Conservation (phyloP, 805 yeast genomes). For the Nakazawaea wyomingensis region DNA sequence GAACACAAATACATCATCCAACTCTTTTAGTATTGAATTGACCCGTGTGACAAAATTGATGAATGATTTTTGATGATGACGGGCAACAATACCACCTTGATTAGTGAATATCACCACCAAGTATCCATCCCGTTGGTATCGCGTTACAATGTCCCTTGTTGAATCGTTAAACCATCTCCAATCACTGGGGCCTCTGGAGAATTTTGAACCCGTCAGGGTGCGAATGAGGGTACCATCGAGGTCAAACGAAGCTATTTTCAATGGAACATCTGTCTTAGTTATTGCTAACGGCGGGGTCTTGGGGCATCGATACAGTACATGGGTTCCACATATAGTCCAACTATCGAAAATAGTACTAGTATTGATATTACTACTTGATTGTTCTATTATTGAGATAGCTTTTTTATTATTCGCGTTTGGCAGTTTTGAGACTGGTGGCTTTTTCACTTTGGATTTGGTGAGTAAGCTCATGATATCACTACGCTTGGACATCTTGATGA, state of each 20-base stretch:
- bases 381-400: too few species aligned
- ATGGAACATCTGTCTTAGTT: neutral
- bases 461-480: neutral
- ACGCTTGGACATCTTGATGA: neutral
- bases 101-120: constrained; percentile 74
- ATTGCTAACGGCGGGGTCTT: neutral
- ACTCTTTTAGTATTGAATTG: constrained; percentile 28
- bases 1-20: constrained; percentile 41
- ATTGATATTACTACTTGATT: too few species aligned
- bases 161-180: constrained; percentile 62
- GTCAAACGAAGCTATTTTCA: constrained; percentile 70
- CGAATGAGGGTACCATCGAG: constrained; percentile 73
- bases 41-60: constrained; percentile 38
- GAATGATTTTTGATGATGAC: constrained; percentile 28
- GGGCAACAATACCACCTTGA: constrained; percentile 66
- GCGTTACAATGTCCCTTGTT: constrained; percentile 22
- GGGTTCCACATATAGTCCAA: constrained; percentile 6
- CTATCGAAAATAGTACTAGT: neutral
- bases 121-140: constrained; percentile 17
- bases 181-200: constrained; percentile 56
- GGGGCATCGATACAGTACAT: constrained; percentile 2
- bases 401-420: too few species aligned
- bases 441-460: neutral
- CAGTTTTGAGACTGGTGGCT: too few species aligned
- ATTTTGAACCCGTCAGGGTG: constrained; percentile 59